Base-by-base conservation (phyloP, 116 monocot species). In the Dioscorea cayenensis region DNA sequence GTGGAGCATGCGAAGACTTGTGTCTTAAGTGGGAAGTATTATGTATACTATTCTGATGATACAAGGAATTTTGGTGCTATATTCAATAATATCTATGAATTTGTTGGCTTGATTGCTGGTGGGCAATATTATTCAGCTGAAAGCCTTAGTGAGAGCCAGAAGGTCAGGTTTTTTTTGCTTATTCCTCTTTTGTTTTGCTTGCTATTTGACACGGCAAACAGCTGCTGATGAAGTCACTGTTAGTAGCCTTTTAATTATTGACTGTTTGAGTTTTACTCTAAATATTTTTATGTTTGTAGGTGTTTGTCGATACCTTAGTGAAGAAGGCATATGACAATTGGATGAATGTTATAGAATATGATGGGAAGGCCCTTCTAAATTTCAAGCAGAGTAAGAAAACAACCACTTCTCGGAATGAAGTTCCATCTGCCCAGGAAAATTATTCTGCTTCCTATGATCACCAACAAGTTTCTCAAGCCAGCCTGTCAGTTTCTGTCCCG, bases 1-100 rank as follows among this genome's bases (percentile, higher is more conserved):
- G 87, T 94, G 8, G 99, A 99, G 78, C 99, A 99, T 84, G 88
- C 94, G 2, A 99, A 99, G 65, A 99, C 99, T 27, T 93, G 94
- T 68, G 85, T 89, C 27, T 68, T 97, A 21, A 82, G 89, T 78
- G 93, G 90, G 63, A 97, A 93, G 77, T 75, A 88, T 67, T 97
- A 89, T 82, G 75, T 97, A 32, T 95, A 85, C 70, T 92, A 95
- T 75, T 75, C 91, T 70, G 87, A 85, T 82, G 83, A 92, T 28
- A 70, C 84, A 28, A 85, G 87, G 50, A 89, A 73, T 73, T 60
- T 87, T 73, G 92, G 95, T 71, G 95, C 85, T 11, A 80, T 89
- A n/a, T 95, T 95, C 79, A 95, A 92, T 77, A 85, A 92, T 69
- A 95, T 89, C n/a, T 95, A 80, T 64, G 95, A 95, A 75, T 92